A percentile compares a stretch with the other conserved stretches of the same genome.
Evolutionary conservation across 306 rosid genomes (phyloP).

Genomic region (Sechiopsis laciniata): DNA sequence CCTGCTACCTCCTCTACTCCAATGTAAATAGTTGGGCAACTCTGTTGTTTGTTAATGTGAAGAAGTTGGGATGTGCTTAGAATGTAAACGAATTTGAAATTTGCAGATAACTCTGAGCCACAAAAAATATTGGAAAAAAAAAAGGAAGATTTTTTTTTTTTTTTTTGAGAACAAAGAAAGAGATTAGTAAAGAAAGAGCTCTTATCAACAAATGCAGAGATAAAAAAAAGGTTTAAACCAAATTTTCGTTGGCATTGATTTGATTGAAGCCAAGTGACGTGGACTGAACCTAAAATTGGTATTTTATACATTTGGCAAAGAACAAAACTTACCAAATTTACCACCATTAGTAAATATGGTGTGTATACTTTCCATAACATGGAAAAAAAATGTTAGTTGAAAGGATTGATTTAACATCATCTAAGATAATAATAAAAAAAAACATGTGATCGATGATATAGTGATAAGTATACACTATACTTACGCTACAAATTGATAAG

Average conservation of each 20-base stretch:
- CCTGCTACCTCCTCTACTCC: conserved; percentile 2
- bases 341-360: no score
- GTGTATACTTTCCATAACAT: no score
- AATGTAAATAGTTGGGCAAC: not conserved
- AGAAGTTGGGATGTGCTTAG: not conserved
- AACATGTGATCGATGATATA: no score
- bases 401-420: no score
- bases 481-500: no score
- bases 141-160: no score
- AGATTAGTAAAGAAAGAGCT: not conserved
- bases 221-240: not conserved
- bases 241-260: not conserved
- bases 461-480: no score
- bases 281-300: not conserved
- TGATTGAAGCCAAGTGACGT: not conserved
- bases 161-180: no score
- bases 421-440: no score
- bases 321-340: no score
- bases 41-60: not conserved
- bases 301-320: not conserved
- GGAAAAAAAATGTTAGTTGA: no score
- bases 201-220: not conserved
- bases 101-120: conserved; percentile 11
- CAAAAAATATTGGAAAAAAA: not conserved
- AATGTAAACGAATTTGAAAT: not conserved